These are phyloP conservation scores for Pholiota molesta DNA, from an alignment of 768 basidiomycete genomes.

Conservation along the genomic window DNA sequence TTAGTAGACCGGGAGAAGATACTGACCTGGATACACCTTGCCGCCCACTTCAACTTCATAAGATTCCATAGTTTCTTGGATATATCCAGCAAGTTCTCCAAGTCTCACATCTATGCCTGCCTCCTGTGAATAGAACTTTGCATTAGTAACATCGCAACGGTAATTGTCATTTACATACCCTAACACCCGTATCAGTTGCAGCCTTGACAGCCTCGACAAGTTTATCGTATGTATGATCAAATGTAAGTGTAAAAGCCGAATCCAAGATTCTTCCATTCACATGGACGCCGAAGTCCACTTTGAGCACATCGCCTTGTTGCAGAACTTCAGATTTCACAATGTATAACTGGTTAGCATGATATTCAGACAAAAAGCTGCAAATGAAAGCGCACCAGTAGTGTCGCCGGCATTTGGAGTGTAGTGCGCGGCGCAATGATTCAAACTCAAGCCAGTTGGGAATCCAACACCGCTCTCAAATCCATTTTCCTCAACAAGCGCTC, in stretches of 20 bases:
- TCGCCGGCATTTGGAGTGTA: slow-evolving; percentile 96
- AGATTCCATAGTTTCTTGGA: slow-evolving; percentile 99
- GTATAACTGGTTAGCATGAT: not conserved
- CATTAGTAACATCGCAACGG: slow-evolving; percentile 4
- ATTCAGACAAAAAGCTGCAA: slow-evolving; percentile 11
- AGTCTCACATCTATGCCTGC: slow-evolving; percentile 95
- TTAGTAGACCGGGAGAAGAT: slow-evolving; percentile 1
- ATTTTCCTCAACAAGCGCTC: slow-evolving; percentile 90
- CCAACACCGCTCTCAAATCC: slow-evolving; percentile 87
- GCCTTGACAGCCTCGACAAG: slow-evolving; percentile 91
- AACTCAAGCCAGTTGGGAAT: slow-evolving; percentile 93
- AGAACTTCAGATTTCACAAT: slow-evolving; percentile 55
- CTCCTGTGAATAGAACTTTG: slow-evolving; percentile 54
- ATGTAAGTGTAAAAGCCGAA: slow-evolving; percentile 93
- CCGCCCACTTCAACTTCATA: slow-evolving; percentile 95
- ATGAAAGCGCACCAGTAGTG: slow-evolving; percentile 57
- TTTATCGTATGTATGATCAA: slow-evolving; percentile 88
- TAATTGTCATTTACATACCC: slow-evolving; percentile 43
- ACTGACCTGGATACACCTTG: slow-evolving; percentile 76
- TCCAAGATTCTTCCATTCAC: slow-evolving; percentile 95
- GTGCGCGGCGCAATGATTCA: slow-evolving; percentile 96
- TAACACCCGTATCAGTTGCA: slow-evolving; percentile 90
- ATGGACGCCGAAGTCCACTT: slow-evolving; percentile 97
- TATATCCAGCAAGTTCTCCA: slow-evolving; percentile 87
- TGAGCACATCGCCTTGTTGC: slow-evolving; percentile 83